Evolutionary conservation across 768 basidiomycete species (phyloP), one percentile per base, ranked within the genome.

Genomic region (Tricholoma flavovirens): DNA sequence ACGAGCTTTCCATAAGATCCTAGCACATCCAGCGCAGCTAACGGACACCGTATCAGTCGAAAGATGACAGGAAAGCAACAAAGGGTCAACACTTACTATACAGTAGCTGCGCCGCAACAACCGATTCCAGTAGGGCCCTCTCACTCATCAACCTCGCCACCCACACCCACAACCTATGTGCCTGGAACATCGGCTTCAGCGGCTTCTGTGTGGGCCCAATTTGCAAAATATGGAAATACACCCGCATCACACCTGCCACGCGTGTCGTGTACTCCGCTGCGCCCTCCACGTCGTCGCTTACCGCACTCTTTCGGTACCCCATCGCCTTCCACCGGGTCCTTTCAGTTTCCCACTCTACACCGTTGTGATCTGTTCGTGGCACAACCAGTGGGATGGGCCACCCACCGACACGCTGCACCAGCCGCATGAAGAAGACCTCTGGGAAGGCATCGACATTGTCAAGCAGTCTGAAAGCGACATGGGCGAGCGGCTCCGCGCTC

Each of bases 401-500:
- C 22, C 88, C 88, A 40, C 95, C 95, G 17, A 88, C 83, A 21
- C 88, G 84, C 69, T 96, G 93, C 26, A 90, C 85, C 30, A 98
- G 77, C 63, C 92, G 85, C 9, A 88, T 83, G 73, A 86, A 93
- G 66, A 99, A 84, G 12, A 96, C 77, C 10, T 88, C 78, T 2
- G 83, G 73, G 61, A 99, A 88, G 5, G 77, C 74, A 3, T 84
- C 71, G 0, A 80, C 66, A 12, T 62, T 63, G 51, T 84, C 78
- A 53, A 93, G 78, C 29, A 98, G 77, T 59, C 81, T 84, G 59
- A 88, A 79, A 3, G 90, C 71, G 10, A 97, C 83, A 30, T 82
- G 80, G 0, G 90, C 91, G 21, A 99, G 80, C 0, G 96, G 96
- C 35, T 79, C 76, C 0, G 93, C 94, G 21, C 88, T 88, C 29